Percentiles rank a stretch among this genome's conserved stretches.
Conservation (phyloP, 2,329 filamentous ascomycete genomes). For the Clonostachys rhizophaga region DNA sequence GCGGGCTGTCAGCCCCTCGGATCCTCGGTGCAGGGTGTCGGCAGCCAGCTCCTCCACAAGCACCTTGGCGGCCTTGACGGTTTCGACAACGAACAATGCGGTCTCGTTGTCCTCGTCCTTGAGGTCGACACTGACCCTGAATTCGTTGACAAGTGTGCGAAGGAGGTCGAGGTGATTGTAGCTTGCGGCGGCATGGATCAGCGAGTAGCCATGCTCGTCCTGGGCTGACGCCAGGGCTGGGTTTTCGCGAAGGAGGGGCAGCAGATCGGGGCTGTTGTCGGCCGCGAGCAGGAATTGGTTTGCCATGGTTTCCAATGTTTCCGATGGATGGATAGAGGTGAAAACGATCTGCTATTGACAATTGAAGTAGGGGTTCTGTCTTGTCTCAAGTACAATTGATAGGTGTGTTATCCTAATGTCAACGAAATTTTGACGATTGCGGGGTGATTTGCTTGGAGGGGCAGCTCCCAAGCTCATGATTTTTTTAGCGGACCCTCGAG, state of each 20-base stretch:
- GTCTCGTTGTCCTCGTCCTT: slow-evolving; percentile 91
- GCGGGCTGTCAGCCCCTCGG: slow-evolving; percentile 72
- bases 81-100: slow-evolving; percentile 90
- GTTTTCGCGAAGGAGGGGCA: slow-evolving; percentile 68
- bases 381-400: too few relatives aligned
- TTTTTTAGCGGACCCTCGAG: too few relatives aligned
- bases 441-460: neutral
- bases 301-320: slow-evolving; percentile 27
- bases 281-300: slow-evolving; percentile 76
- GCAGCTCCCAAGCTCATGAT: neutral
- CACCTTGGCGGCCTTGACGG: slow-evolving; percentile 68
- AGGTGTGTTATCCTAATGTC: too few relatives aligned
- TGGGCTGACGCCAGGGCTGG: slow-evolving; percentile 74
- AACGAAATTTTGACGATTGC: neutral
- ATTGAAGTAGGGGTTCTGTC: too few relatives aligned
- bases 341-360: too few relatives aligned
- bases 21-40: slow-evolving; percentile 60
- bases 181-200: slow-evolving; percentile 88
- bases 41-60: slow-evolving; percentile 80
- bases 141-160: slow-evolving; percentile 68
- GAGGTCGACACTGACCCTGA: slow-evolving; percentile 74
- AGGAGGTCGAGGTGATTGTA: slow-evolving; percentile 85
- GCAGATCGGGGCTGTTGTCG: slow-evolving; percentile 70
- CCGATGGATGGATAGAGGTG: neutral
- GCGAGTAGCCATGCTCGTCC: slow-evolving; percentile 90